Base-by-base conservation (phyloP, 2,329 filamentous ascomycete genomes). In the Pseudopyricularia javanii region DNA sequence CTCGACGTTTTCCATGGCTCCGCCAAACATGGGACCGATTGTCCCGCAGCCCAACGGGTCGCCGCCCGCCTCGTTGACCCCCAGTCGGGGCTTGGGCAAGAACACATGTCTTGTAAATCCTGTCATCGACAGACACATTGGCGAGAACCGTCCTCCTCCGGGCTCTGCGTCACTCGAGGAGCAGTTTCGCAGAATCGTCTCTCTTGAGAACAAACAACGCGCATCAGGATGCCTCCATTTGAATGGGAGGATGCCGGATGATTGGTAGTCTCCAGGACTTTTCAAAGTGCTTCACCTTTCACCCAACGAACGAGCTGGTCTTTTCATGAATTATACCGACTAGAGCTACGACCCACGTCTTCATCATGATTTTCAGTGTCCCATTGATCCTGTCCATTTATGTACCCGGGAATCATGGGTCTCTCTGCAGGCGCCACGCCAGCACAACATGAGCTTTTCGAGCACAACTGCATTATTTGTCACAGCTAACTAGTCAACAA, bases 1-100 rank as follows among this genome's bases (percentile, higher is more conserved):
- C 35, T 52, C 50, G 40, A 47, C 28, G 17, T 52, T 52, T 26
- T 52, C 50, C 17, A 35, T 47, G 22, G 50, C 50, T 43, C 75
- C 75, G 17, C 73, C 75, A 43, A 76, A 74, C 52, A 63, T 67
- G n/a, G 74, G 75, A 24, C 66, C 40, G 26, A 76, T 58, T 74
- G 74, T 32, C 70, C 73, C 14, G 73, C 74, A 51, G 54, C 57
- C 30, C 47, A 57, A 30, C 54, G 54, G 9, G n/a, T 58, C 32
- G 49, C 24, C 48, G 17, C 40, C 50, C 17, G 26, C 28, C 14
- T 32, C 45, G 12, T 24, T 30, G 8, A 51, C 55, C 3, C 55
- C 56, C 7, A 50, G 54, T 24, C 60, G 58, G 52, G 49, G 50
- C 34, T 55, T 54, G 1, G 59, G 60, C 4, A 54, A 57, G 12